Base-by-base conservation (phyloP, 1,139 yeast species). In the Saccharomyces hybrid region DNA sequence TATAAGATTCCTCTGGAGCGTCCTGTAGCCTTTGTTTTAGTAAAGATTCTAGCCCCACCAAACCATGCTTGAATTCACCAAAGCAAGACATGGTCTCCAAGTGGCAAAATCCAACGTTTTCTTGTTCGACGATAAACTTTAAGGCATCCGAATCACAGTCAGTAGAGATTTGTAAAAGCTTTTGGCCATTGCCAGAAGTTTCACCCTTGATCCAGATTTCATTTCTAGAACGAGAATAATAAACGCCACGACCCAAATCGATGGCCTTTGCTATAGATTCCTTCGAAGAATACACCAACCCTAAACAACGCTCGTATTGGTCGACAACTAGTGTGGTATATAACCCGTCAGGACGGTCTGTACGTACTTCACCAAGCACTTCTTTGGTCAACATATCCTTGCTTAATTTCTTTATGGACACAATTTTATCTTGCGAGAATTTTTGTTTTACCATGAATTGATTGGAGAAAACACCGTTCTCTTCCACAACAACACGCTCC, bases 141-240 rank as follows among this genome's bases (percentile, higher is more conserved):
- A 93, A 74, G 58, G 95, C 88, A 69, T 93, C 99, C 49, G 87
- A 83, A 71, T 93, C 99, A 71, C 99, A 93, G 71, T 95, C 99
- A 59, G 81, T 73, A 52, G 82, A 85, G 55, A 93, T 70, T 48
- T 76, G 73, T 28, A 86, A 63, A 53, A 93, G 76, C 61, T 76
- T 77, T 72, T 93, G 99, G 1, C 96, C 88, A 51, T 96, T 96
- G 9, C 99, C 99, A 34, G 96, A 86, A 4, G 96, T 88, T 56
- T 87, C 87, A 42, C 99, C 99, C 71, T 93, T 93, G 71, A 86
- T 88, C 99, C 99, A 93, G 56, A 93, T 78, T 26, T 95, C 89
- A 57, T 85, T 84, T 60, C 89, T 81, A 60, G 85, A 84, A 63
- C 99, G 84, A 5, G 96, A 89, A 71, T 88, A 97, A 72, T 93